Evolutionary conservation across 2,329 filamentous ascomycete genomes (phyloP), one percentile per base, ranked within the genome.

Genomic region (Pestalotiopsis sp.): DNA sequence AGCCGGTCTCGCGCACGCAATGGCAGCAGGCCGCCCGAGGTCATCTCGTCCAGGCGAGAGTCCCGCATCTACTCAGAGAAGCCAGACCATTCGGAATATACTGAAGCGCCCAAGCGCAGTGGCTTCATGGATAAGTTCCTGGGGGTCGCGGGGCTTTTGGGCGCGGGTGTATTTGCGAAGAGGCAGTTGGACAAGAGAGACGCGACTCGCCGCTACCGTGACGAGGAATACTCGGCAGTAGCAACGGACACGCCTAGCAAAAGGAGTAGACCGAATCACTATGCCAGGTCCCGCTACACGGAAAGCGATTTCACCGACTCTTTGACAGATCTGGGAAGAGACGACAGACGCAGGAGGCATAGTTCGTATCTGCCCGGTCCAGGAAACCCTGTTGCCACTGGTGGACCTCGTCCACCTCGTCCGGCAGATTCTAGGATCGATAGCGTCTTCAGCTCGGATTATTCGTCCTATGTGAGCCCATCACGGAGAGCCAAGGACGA

Each of bases 181-280:
- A 88, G 84, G 59, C 81, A 89, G 64, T 86, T 87, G 75, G 87
- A 88, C 70, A 83, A 86, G 67, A 84, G 85, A 66, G 81, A 86
- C 36, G 45, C 45, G 17, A 80, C 79, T 52, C 79, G 79, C 55
- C 79, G 77, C 65, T 76, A 80, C 13, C 82, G 83, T 25, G 88
- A 90, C 63, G 88, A 91, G 61, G 87, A 88, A 69, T 90, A 90
- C 73, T 90, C 89, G 13, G 88, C 87, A 3, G 88, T 91, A 2
- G 85, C 86, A 2, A 89, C 86, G 0, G 88, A 90, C 67, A 90
- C 88, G 1, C 89, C 88, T 3, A 84, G 84, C 70, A 82, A 86
- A 45, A 69, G 70, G 11, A 80, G 80, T 66, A 80, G 79, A 41
- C 70, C 69, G 9, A 70, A 69, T 74, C 71, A 81, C 74, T 67